Conservation (phyloP, 176 grass and related monocot genomes). For the Alloteropsis semialata region DNA sequence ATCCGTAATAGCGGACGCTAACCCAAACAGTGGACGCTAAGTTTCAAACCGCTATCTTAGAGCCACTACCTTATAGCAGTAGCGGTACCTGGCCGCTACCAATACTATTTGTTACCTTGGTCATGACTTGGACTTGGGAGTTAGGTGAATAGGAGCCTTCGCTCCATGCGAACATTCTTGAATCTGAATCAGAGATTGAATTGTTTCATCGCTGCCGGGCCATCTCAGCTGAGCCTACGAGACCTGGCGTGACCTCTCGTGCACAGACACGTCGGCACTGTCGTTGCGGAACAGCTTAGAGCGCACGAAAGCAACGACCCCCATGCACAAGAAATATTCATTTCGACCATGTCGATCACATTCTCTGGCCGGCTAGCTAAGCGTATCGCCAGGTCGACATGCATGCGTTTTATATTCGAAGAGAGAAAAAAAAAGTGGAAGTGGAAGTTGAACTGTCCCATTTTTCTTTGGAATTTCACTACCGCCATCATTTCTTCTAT, state of each 20-base stretch:
- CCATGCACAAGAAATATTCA: not conserved
- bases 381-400: not conserved
- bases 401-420: not conserved
- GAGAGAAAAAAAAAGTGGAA: not conserved
- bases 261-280: not conserved
- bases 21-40: no score
- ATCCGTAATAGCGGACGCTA: no score
- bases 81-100: no score
- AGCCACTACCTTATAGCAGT: no score
- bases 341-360: not conserved
- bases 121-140: no score
- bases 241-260: not conserved
- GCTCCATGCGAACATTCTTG: not conserved
- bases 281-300: not conserved
- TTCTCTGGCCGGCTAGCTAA: not conserved
- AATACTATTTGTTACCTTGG: no score
- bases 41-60: no score
- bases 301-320: not conserved
- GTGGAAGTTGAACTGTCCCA: not conserved
- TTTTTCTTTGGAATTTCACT: not conserved
- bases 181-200: not conserved
- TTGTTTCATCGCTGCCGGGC: not conserved
- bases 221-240: not conserved
- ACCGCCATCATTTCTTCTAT: not conserved
- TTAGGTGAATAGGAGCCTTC: no score